A percentile compares a stretch with the other conserved stretches of the same genome.
phyloP scores from a whole-genome alignment of 305 asterid species.

The Salvia sclarea region DNA sequence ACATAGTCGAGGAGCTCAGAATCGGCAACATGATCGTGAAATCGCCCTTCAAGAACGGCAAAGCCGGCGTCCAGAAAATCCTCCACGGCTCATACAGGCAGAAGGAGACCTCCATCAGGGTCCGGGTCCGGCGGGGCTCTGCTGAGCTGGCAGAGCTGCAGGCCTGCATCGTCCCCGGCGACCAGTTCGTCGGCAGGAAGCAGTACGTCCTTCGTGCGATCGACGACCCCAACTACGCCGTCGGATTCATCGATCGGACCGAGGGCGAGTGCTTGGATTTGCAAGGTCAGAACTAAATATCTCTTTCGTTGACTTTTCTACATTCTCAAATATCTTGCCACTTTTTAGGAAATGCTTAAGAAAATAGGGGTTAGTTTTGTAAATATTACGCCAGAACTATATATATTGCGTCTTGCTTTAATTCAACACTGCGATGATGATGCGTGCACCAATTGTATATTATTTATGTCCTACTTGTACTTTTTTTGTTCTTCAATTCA shows the following conservation, averaged over 20 bases:
- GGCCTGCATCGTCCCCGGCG: slow-evolving; percentile 86
- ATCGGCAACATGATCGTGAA: slow-evolving; percentile 56
- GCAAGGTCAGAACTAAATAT: slow-evolving; percentile 55
- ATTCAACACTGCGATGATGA: not conserved
- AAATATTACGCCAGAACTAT: not conserved
- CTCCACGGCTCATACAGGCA: slow-evolving; percentile 64
- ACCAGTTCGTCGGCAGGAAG: slow-evolving; percentile 47
- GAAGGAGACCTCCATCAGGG: slow-evolving; percentile 70
- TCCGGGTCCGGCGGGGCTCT: slow-evolving; percentile 66
- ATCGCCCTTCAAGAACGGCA: slow-evolving; percentile 86
- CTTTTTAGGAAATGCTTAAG: not conserved
- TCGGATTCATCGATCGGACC: slow-evolving; percentile 74
- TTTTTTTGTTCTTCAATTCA: not conserved
- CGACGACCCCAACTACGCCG: slow-evolving; percentile 85
- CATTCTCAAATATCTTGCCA: not conserved
- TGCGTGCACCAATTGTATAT: not conserved
- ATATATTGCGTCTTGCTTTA: not conserved
- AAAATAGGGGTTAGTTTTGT: not conserved
- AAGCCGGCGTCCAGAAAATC: slow-evolving; percentile 65
- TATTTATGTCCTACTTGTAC: not conserved
- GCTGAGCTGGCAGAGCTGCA: slow-evolving; percentile 57
- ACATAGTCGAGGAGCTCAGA: slow-evolving; percentile 75
- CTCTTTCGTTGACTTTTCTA: slow-evolving; percentile 38
- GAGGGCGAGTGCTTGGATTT: slow-evolving; percentile 70
- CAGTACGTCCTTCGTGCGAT: slow-evolving; percentile 76